Percentiles rank a stretch among this genome's conserved stretches.
Evolutionary conservation across 2,329 filamentous ascomycete species (phyloP).

Genomic region (Didymella pinodella): DNA sequence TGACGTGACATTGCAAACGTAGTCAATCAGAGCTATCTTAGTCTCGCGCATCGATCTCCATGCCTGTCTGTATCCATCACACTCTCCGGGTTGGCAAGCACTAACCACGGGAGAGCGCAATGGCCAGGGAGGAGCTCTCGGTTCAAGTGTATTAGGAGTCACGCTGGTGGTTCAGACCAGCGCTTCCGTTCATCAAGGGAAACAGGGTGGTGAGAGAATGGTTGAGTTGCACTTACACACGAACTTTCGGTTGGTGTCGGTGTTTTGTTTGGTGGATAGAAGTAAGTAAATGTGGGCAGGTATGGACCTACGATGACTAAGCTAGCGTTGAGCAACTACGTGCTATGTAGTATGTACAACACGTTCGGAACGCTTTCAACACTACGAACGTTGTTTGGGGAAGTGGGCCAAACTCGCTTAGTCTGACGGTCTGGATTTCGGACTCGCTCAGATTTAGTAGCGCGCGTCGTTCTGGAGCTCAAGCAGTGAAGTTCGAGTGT

Average conservation of each 20-base stretch:
- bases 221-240: slow-evolving; percentile 1
- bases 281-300: background rate
- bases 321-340: background rate
- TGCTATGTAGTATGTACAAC: background rate
- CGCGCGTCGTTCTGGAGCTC: background rate
- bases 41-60: slow-evolving; percentile 19
- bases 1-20: background rate
- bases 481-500: background rate
- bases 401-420: background rate
- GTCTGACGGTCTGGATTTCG: background rate
- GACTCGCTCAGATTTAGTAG: background rate
- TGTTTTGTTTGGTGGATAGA: background rate
- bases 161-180: slow-evolving; percentile 22
- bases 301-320: background rate
- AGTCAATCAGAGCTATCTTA: slow-evolving; percentile 26
- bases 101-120: slow-evolving; percentile 14
- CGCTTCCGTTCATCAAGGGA: slow-evolving; percentile 22
- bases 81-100: slow-evolving; percentile 12
- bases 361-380: background rate
- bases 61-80: slow-evolving; percentile 9
- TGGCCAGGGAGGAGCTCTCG: slow-evolving; percentile 11
- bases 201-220: background rate
- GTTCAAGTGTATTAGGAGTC: slow-evolving; percentile 23
- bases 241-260: background rate
- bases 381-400: background rate